A percentile compares a stretch with the other conserved stretches of the same genome.
Conservation (phyloP, 495 filamentous ascomycete species). For the Astrothelium macrocarpum region DNA sequence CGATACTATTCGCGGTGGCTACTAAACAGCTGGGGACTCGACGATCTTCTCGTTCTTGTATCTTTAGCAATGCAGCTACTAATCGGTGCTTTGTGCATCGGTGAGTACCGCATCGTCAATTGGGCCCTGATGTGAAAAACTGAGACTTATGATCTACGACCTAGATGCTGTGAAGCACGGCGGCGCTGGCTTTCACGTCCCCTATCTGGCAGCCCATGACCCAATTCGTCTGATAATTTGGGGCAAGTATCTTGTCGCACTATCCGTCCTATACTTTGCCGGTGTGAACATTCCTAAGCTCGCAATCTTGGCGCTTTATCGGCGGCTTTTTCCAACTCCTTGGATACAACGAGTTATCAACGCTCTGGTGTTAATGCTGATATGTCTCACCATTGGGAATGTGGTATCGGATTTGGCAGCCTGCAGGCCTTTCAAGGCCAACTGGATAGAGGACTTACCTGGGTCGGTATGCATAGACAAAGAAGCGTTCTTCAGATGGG, state of each 20-base stretch:
- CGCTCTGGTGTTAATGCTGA: not conserved
- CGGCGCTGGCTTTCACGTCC: not conserved
- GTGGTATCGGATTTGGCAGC: not conserved
- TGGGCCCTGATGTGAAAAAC: not conserved
- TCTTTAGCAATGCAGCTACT: not conserved
- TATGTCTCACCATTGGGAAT: not conserved
- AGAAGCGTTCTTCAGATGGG: not conserved
- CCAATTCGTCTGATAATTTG: not conserved
- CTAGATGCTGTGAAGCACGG: not conserved
- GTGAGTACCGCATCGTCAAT: not conserved
- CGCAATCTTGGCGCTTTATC: not conserved
- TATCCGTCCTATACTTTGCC: not conserved
- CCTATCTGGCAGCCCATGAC: not conserved
- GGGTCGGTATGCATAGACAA: not conserved
- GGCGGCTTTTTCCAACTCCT: not conserved
- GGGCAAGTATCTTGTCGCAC: not conserved
- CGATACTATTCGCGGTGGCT: not conserved
- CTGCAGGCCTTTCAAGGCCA: not conserved
- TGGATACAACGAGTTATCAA: not conserved
- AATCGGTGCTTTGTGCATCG: not conserved
- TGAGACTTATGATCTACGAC: not conserved
- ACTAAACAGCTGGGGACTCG: not conserved
- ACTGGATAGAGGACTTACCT: not conserved
- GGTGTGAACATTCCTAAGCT: not conserved
- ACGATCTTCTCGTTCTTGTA: not conserved